A percentile compares a stretch with the other conserved stretches of the same genome.
Conservation (phyloP, 495 filamentous ascomycete genomes). For the Lasiosphaeria miniovina region DNA sequence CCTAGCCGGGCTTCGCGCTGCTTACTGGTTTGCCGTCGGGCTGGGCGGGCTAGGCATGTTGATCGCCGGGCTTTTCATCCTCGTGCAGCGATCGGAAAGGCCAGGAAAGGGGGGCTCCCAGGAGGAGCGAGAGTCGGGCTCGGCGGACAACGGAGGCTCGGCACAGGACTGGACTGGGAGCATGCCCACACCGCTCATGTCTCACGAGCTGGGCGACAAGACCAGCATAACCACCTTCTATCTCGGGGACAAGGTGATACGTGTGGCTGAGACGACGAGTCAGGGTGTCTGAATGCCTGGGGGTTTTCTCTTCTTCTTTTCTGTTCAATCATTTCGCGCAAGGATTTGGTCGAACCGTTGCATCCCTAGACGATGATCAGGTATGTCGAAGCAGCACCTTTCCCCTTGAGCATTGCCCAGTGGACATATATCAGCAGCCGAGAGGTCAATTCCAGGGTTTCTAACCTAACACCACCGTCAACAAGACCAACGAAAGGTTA, state of each 20-base stretch:
- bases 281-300: no score
- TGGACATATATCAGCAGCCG: no score
- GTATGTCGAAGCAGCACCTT: no score
- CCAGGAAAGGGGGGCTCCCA: neutral
- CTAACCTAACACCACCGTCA: no score
- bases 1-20: constrained; percentile 53
- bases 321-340: no score
- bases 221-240: neutral
- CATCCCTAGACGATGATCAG: no score
- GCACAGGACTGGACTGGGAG: neutral
- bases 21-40: constrained; percentile 57
- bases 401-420: no score
- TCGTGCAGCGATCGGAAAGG: constrained; percentile 7
- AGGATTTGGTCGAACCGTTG: no score
- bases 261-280: neutral
- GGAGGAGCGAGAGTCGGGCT: neutral
- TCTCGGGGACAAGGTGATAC: constrained; percentile 4
- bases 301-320: no score
- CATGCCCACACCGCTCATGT: neutral
- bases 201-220: neutral
- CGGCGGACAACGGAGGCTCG: neutral
- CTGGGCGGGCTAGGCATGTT: constrained; percentile 44
- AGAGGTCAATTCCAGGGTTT: no score
- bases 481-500: no score
- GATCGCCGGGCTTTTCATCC: constrained; percentile 17